Evolutionary conservation across 352 stramenopile species (phyloP).

Genomic region (Globisporangium solare): DNA sequence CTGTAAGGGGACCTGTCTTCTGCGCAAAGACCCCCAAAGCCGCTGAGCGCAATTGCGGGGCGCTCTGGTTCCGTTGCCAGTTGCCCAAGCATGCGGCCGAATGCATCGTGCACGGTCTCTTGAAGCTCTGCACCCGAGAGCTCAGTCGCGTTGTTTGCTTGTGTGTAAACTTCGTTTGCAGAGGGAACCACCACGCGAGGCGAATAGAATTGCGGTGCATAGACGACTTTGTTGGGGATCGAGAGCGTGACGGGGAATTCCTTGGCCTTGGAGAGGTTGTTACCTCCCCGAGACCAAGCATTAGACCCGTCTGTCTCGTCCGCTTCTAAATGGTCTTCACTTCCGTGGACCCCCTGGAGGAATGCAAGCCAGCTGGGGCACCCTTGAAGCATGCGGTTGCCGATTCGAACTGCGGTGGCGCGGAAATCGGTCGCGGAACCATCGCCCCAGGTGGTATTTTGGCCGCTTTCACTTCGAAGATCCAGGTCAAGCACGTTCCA

Average conservation of each 20-base stretch:
- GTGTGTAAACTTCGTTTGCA: constrained; percentile 24
- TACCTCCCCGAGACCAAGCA: constrained; percentile 55
- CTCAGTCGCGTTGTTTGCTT: constrained; percentile 28
- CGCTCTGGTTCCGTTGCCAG: constrained; percentile 33
- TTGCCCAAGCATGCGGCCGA: constrained; percentile 70
- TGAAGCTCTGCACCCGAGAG: constrained; percentile 39
- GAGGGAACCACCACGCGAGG: constrained; percentile 20
- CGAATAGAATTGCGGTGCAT: constrained; percentile 73
- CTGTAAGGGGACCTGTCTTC: constrained; percentile 45
- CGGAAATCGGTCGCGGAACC: constrained; percentile 39
- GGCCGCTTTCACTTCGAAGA: constrained; percentile 54
- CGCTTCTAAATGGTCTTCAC: constrained; percentile 29
- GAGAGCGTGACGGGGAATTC: constrained; percentile 42
- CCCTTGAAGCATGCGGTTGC: constrained; percentile 54
- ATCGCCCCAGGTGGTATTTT: constrained; percentile 45
- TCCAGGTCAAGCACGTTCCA: constrained; percentile 77
- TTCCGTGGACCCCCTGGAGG: constrained; percentile 54
- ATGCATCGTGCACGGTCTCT: constrained; percentile 35
- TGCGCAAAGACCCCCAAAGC: constrained; percentile 66
- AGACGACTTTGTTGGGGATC: constrained; percentile 64
- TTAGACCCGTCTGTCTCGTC: constrained; percentile 47
- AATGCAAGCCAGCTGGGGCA: constrained; percentile 70
- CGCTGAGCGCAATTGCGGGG: constrained; percentile 50
- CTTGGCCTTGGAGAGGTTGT: constrained; percentile 35
- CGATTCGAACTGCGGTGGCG: constrained; percentile 40